phyloP scores from a whole-genome alignment of 2,329 filamentous ascomycete species.

The Fusarium sp. region DNA sequence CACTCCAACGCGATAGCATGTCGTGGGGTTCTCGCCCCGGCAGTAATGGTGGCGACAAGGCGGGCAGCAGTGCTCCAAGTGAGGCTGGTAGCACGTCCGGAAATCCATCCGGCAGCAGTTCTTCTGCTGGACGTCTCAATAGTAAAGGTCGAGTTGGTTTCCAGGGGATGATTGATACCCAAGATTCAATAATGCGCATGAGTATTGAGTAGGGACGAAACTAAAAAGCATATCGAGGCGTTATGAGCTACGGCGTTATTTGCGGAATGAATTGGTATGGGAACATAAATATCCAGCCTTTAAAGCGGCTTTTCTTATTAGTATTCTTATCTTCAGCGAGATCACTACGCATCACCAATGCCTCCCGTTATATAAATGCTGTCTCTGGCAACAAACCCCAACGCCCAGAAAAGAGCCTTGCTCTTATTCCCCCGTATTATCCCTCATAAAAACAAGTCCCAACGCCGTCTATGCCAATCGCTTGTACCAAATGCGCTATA shows the following conservation, averaged over 20 bases:
- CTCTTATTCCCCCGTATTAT: constrained; percentile 17
- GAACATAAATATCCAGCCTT: constrained; percentile 24
- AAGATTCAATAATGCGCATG: constrained; percentile 96
- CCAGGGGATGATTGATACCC: constrained; percentile 96
- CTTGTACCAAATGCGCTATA: constrained; percentile 16
- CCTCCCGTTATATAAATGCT: constrained; percentile 33
- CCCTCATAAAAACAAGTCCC: constrained; percentile 27
- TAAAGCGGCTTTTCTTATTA: constrained; percentile 36
- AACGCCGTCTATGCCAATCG: constrained; percentile 45
- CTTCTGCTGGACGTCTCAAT: constrained; percentile 61
- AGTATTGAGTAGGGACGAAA: constrained; percentile 78
- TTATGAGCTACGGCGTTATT: constrained; percentile 36
- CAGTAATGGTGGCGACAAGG: constrained; percentile 68
- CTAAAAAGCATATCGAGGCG: constrained; percentile 39
- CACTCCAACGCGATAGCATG: constrained; percentile 76
- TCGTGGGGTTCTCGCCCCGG: constrained; percentile 80
- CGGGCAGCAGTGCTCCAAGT: constrained; percentile 65
- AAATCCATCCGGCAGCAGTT: constrained; percentile 45
- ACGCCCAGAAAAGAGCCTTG: constrained; percentile 39
- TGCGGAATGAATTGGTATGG: constrained; percentile 7
- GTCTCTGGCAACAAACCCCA: constrained; percentile 39
- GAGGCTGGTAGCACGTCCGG: constrained; percentile 59
- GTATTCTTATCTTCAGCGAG: constrained; percentile 28
- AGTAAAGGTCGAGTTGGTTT: constrained; percentile 77
- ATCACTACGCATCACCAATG: constrained; percentile 20